phyloP scores from a whole-genome alignment of 805 yeast genomes.

The Kazachstania bromeliacearum region DNA sequence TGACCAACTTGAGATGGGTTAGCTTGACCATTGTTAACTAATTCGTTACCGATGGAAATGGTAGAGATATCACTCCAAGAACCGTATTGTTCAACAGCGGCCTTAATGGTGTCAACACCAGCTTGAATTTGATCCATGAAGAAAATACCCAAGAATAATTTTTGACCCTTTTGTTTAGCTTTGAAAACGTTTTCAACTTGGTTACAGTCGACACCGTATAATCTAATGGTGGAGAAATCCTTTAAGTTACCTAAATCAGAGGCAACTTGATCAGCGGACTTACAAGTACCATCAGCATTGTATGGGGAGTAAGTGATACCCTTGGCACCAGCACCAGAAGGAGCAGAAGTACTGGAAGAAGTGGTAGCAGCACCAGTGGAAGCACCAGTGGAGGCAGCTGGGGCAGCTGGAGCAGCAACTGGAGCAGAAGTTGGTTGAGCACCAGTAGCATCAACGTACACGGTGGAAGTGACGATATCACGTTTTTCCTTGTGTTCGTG shows the following conservation, averaged over 20 bases:
- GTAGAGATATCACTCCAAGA: conserved; percentile 73
- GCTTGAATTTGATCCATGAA: conserved; percentile 44
- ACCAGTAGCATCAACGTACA: conserved; percentile 28
- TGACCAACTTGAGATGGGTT: conserved; percentile 55
- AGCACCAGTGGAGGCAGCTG: conserved; percentile 21
- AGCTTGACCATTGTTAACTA: conserved; percentile 82
- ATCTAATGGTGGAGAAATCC: conserved; percentile 54
- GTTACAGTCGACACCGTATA: conserved; percentile 81
- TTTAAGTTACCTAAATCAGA: conserved; percentile 48
- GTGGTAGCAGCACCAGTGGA: conserved; percentile 25
- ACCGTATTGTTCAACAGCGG: conserved; percentile 55
- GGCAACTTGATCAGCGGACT: conserved; percentile 47
- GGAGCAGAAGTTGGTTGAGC: conserved; percentile 14
- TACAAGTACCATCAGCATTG: conserved; percentile 59
- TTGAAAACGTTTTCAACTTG: conserved; percentile 67
- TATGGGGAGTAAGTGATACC: conserved; percentile 84
- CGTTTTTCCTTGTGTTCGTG: conserved; percentile 45
- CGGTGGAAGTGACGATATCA: conserved; percentile 41
- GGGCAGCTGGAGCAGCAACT: conserved; percentile 19
- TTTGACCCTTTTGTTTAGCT: conserved; percentile 54
- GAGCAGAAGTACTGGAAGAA: conserved; percentile 27
- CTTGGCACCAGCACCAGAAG: conserved; percentile 42
- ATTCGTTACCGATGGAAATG: conserved; percentile 92
- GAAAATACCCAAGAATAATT: conserved; percentile 68
- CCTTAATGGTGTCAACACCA: conserved; percentile 46